Evolutionary conservation across 306 rosid species (phyloP).

Genomic region (Ammopiptanthus mongolicus): DNA sequence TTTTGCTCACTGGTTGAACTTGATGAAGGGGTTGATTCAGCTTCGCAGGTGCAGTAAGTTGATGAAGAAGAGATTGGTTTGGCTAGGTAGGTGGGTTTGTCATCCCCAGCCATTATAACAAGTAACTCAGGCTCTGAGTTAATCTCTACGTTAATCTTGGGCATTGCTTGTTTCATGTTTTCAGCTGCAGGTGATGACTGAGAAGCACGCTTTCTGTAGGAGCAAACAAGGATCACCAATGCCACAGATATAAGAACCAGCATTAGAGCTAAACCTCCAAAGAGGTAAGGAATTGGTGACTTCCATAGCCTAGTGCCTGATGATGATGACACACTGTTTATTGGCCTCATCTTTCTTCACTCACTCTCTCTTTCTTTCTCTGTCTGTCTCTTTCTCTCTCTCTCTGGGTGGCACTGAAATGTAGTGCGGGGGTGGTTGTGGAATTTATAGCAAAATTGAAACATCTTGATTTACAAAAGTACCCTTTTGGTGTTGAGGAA

Average conservation of each 20-base stretch:
- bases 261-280: constrained; percentile 61
- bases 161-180: constrained; percentile 29
- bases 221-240: constrained; percentile 64
- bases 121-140: constrained; percentile 30
- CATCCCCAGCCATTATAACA: constrained; percentile 43
- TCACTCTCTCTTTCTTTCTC: not conserved
- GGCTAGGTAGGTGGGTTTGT: constrained; percentile 35
- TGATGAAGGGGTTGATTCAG: constrained; percentile 3
- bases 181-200: constrained; percentile 16
- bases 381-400: not conserved
- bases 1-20: not conserved
- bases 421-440: constrained; percentile 17
- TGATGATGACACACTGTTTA: constrained; percentile 29
- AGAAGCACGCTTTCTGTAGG: constrained; percentile 36
- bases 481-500: constrained; percentile 40
- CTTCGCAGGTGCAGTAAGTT: constrained; percentile 24
- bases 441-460: constrained; percentile 40
- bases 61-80: constrained; percentile 26
- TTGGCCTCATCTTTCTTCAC: constrained; percentile 23
- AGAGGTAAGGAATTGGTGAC: constrained; percentile 78
- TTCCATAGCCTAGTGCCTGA: constrained; percentile 40
- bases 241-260: constrained; percentile 55
- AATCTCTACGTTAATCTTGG: not conserved
- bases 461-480: constrained; percentile 37
- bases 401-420: not conserved